These are phyloP conservation scores for Boletus rubescentipes DNA, from an alignment of 768 basidiomycete genomes.

Conservation along the genomic window DNA sequence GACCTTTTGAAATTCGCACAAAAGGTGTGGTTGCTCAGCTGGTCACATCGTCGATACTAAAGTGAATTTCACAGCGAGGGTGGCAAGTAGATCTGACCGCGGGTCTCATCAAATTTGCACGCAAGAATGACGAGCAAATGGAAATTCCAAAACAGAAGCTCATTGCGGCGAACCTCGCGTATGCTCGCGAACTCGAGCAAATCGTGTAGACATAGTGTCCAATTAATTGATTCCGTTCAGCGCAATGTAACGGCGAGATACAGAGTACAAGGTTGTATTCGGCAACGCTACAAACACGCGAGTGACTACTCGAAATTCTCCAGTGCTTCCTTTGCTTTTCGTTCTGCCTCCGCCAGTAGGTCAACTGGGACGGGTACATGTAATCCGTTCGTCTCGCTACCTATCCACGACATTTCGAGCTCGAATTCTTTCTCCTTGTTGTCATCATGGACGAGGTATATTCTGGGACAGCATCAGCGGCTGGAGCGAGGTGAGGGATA, in stretches of 20 bases:
- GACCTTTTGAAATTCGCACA: constrained; percentile 84
- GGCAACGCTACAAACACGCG: constrained; percentile 15
- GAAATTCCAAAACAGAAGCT: constrained; percentile 87
- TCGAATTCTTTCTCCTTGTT: constrained; percentile 98
- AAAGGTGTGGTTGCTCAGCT: constrained; percentile 47
- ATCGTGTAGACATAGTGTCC: constrained; percentile 61
- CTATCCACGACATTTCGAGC: constrained; percentile 96
- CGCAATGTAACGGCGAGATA: background rate
- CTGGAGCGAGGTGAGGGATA: background rate
- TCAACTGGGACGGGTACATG: constrained; percentile 87
- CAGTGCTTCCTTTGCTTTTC: constrained; percentile 81
- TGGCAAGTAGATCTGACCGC: constrained; percentile 80
- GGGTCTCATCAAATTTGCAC: constrained; percentile 72
- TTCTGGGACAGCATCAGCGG: constrained; percentile 48
- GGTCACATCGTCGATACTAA: background rate
- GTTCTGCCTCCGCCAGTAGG: constrained; percentile 80
- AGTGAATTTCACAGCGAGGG: constrained; percentile 53
- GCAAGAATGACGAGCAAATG: constrained; percentile 75
- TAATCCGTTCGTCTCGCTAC: constrained; percentile 74
- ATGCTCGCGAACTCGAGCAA: constrained; percentile 88
- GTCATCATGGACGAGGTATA: constrained; percentile 97
- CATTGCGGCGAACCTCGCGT: constrained; percentile 71
- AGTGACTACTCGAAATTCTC: constrained; percentile 56
- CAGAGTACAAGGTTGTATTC: constrained; percentile 12
- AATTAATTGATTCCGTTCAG: background rate